These are phyloP conservation scores for Melampsora allii-populina DNA, from an alignment of 1,284 basidiomycete genomes.

Conservation along the genomic window DNA sequence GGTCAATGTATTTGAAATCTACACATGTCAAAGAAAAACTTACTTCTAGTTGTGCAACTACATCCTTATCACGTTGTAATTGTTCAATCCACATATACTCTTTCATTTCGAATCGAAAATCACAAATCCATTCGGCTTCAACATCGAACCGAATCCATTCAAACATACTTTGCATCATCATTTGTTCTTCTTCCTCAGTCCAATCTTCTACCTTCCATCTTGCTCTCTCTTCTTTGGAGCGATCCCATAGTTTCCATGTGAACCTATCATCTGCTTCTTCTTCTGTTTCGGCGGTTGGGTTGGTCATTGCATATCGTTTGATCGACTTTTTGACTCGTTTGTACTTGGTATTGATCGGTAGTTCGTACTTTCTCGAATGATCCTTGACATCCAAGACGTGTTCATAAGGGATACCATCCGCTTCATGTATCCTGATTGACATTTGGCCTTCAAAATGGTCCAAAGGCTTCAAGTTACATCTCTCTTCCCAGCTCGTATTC, in stretches of 20 bases:
- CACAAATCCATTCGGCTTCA: conserved; percentile 97
- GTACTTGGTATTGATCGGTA: conserved; percentile 99
- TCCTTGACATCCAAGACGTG: conserved; percentile 91
- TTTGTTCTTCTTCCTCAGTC: conserved; percentile 92
- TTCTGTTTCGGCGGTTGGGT: conserved; percentile 80
- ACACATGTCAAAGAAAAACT: conserved; percentile 46
- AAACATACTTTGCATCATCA: conserved; percentile 90
- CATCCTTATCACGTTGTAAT: conserved; percentile 90
- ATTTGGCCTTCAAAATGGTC: conserved; percentile 91
- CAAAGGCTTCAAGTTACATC: conserved; percentile 68
- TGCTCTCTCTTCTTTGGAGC: conserved; percentile 75
- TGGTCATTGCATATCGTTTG: conserved; percentile 84
- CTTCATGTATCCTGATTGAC: conserved; percentile 98
- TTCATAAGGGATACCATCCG: conserved; percentile 97
- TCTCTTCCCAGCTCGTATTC: conserved; percentile 64
- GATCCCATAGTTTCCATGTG: conserved; percentile 94
- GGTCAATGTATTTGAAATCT: background rate
- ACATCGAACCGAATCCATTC: conserved; percentile 99
- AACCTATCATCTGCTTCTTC: conserved; percentile 94
- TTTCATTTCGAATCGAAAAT: conserved; percentile 87
- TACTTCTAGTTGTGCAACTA: conserved; percentile 95
- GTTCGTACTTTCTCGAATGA: conserved; percentile 84
- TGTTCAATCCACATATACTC: conserved; percentile 99
- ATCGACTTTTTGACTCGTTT: conserved; percentile 93
- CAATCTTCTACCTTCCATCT: conserved; percentile 97